Base-by-base conservation (phyloP, 306 rosid genomes). In the Cotoneaster glaucophyllus region DNA sequence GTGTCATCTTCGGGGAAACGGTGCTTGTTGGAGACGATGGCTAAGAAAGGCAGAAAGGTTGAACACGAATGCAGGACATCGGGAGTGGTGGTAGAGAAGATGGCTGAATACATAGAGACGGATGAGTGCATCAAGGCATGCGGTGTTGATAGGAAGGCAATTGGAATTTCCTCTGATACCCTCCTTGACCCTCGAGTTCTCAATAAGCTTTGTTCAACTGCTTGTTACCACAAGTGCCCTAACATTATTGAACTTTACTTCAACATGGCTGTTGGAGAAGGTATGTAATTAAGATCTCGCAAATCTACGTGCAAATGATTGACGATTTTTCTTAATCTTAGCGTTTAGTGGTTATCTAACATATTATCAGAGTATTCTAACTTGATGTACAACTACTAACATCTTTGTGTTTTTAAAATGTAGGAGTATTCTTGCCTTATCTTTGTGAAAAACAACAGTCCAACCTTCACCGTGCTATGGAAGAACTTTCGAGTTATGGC, bases 1-100 rank as follows among this genome's bases (percentile, higher is more conserved):
- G 82, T 90, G 74, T 91, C 97, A 2, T 93, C 96, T 2, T 87
- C 96, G 0, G 97, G 98, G 34, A 93, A 89, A 72, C 78, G 97
- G 69, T 91, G 96, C 76, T 77, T 81, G 85, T 73, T 91, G 81
- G 98, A 93, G 86, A 88, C 92, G 2, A 37, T 41, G 3, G 74
- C 73, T 71, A 76, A 34, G 1, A 81, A 69, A 1, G 83, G 75
- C 0, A 91, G 95, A 6, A 70, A 70, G 22, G 62, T 82, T 54
- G 86, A 86, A 31, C 83, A 86, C 54, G 87, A 86, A n/a, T 93
- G 97, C 76, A 43, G 88, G 75, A 89, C 97, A 22, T 93, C 92
- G 0, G 92, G 87, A 57, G 93, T 86, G 59, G 87, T 86, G 74
- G 89, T 91, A 32, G 89, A 93, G 85, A 78, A 85, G 67, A 85